These are phyloP conservation scores for Punica granatum DNA, from an alignment of 345 rosid genomes.

Conservation along the genomic window DNA sequence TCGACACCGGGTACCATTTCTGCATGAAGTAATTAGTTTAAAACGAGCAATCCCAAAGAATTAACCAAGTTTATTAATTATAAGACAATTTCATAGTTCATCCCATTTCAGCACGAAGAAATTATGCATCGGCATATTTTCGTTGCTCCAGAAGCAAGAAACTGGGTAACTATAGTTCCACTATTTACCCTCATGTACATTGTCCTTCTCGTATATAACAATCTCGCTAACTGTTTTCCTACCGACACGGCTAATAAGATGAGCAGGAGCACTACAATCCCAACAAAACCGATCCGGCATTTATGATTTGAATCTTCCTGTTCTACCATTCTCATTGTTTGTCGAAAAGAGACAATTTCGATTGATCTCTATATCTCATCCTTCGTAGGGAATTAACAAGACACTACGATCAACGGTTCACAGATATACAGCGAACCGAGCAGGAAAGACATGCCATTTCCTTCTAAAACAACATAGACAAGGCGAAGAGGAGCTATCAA, in stretches of 20 bases:
- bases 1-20: slow-evolving; percentile 82
- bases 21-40: slow-evolving; percentile 7
- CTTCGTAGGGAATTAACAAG: neutral
- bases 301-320: neutral
- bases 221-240: neutral
- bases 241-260: too few species aligned
- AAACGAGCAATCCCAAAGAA: neutral
- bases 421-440: neutral
- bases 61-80: too few species aligned
- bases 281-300: neutral
- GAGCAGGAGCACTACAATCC: too few species aligned
- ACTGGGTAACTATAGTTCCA: too few species aligned
- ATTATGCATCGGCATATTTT: too few species aligned
- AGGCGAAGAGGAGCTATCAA: neutral
- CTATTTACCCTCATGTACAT: neutral
- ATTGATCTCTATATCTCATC: neutral
- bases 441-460: neutral
- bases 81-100: too few species aligned
- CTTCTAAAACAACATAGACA: neutral
- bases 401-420: neutral
- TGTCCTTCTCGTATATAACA: neutral
- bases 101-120: too few species aligned
- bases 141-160: too few species aligned
- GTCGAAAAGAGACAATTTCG: neutral
- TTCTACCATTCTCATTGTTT: neutral